Base-by-base conservation (phyloP, 2,329 filamentous ascomycete species). In the Claviceps pusilla region DNA sequence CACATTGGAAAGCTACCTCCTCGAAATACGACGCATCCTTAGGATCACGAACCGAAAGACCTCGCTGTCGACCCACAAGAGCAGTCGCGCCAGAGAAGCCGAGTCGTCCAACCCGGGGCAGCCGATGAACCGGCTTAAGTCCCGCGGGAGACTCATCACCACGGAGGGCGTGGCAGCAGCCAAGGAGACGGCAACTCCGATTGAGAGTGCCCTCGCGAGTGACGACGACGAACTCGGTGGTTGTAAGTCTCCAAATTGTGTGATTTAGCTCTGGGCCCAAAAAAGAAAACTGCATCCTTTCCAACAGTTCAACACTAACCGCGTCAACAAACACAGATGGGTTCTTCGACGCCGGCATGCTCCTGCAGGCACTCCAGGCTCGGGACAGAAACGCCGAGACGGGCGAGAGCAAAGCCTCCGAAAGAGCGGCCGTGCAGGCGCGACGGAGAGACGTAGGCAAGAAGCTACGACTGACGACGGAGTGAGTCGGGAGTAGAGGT, bases 331-430 rank as follows among this genome's bases (percentile, higher is more conserved):
- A n/a, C 47, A 16, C 65, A 95, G 90, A 96, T 74, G 91, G 91
- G 37, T 96, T 97, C 75, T 97, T 97, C 71, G 91, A 97, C 66
- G 89, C 91, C 0, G 91, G 91, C 14, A 95, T 96, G 89, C 79
- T 96, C 5, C 76, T 93, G 29, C 87, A 94, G 67, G 89, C 89
- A 1, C 80, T 95, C 55, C 90, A 90, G 66, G 84, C 84, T 2
- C 79, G 84, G 51, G 77, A 78, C 16, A 76, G 81, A 55, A 74
- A 71, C 4, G 67, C 73, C 6, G 76, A 80, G 53, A 63, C 70
- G 3, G 72, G 69, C 47, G 77, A 81, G 57, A 70, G 70, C 10
- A 80, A 77, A 60, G 67, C 76, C 1, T 77, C 76, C 48, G 81
- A 84, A 61, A 74, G 79, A 55, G 82, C 82, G 11, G 77, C 76